A percentile compares a stretch with the other conserved stretches of the same genome.
phyloP scores from a whole-genome alignment of 2,329 filamentous ascomycete genomes.

The Ophiostoma sp. region DNA sequence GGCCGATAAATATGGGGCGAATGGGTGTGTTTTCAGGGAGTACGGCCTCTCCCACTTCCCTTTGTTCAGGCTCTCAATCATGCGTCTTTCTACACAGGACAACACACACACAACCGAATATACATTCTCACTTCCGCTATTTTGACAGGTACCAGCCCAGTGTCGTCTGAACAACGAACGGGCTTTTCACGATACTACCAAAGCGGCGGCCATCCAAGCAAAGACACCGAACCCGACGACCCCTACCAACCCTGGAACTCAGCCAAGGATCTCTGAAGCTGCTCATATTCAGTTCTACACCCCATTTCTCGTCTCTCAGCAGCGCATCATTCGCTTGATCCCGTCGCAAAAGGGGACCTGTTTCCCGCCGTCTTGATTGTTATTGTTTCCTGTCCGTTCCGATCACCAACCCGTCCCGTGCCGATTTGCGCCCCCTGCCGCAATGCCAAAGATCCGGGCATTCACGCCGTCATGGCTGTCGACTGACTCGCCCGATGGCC shows the following conservation, averaged over 20 bases:
- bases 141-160: background rate
- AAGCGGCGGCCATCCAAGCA: background rate
- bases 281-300: too few relatives aligned
- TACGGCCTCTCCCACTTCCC: too few relatives aligned
- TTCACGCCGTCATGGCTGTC: slow-evolving; percentile 81
- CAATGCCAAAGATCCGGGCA: slow-evolving; percentile 79
- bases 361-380: background rate
- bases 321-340: background rate
- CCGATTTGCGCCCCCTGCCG: slow-evolving; percentile 19
- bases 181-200: slow-evolving; percentile 6
- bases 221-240: background rate
- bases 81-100: too few relatives aligned
- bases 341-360: background rate
- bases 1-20: too few relatives aligned
- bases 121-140: too few relatives aligned
- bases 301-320: background rate
- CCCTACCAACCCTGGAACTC: too few relatives aligned
- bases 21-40: too few relatives aligned
- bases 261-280: background rate
- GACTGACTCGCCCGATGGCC: slow-evolving; percentile 67
- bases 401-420: slow-evolving; percentile 15
- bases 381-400: background rate
- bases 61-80: too few relatives aligned
- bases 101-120: too few relatives aligned
- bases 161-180: slow-evolving; percentile 14